Evolutionary conservation across 495 filamentous ascomycete genomes (phyloP).

Genomic region (Neurospora sp.): DNA sequence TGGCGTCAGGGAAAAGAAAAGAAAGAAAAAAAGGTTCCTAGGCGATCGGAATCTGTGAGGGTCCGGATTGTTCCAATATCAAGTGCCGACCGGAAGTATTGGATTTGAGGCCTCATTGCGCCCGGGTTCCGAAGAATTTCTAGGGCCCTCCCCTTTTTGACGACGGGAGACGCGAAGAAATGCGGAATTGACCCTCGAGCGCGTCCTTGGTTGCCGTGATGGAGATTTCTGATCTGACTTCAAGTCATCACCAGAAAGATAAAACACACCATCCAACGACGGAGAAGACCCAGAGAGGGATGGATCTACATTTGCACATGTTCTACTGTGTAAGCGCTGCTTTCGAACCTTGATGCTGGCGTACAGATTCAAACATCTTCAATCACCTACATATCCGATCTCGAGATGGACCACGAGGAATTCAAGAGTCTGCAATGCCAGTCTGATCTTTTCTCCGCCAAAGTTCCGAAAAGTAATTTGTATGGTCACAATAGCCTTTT

Average conservation of each 20-base stretch:
- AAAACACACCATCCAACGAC: neutral
- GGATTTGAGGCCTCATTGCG: neutral
- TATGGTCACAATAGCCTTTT: neutral
- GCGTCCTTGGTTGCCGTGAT: neutral
- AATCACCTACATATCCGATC: neutral
- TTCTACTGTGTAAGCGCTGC: neutral
- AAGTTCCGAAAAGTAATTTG: neutral
- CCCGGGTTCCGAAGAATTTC: neutral
- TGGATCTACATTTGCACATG: neutral
- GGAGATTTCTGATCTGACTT: neutral
- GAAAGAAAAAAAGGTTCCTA: neutral
- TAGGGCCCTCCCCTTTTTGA: neutral
- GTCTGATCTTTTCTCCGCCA: neutral
- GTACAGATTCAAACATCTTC: neutral
- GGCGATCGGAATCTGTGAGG: neutral
- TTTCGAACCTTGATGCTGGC: neutral
- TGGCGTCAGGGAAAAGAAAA: neutral
- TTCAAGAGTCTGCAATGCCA: neutral
- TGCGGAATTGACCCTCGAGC: neutral
- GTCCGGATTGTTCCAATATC: neutral
- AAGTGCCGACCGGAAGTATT: neutral
- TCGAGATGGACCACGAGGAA: neutral
- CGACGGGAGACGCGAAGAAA: neutral
- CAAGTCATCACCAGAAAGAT: neutral
- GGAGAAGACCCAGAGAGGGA: neutral